phyloP scores from a whole-genome alignment of 179 eudicot species.

The Silene coronaria region DNA sequence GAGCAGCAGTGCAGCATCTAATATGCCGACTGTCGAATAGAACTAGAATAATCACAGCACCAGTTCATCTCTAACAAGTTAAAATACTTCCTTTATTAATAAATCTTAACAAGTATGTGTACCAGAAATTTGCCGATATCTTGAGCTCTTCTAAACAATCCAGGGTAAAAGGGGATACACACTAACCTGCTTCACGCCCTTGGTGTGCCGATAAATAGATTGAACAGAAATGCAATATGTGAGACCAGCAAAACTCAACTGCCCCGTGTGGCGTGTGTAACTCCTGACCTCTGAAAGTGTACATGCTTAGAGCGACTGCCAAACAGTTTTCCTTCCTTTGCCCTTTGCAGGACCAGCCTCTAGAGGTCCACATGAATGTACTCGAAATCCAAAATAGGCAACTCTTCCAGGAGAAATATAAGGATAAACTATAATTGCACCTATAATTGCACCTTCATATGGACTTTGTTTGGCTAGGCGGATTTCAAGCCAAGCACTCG shows the following conservation, averaged over 20 bases:
- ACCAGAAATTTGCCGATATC: background rate
- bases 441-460: slow-evolving; percentile 1
- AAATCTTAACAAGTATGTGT: background rate
- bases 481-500: background rate
- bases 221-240: background rate
- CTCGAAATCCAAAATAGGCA: background rate
- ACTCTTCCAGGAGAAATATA: background rate
- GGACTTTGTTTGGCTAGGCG: slow-evolving; percentile 2
- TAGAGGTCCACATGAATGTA: background rate
- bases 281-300: background rate
- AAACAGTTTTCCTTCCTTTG: background rate
- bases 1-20: background rate
- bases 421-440: background rate
- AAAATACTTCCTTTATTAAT: background rate
- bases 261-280: background rate
- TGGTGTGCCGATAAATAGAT: background rate
- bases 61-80: background rate
- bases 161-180: background rate
- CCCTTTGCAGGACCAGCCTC: background rate
- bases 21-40: background rate
- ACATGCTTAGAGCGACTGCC: background rate
- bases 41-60: background rate
- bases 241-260: background rate
- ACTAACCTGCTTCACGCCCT: slow-evolving; percentile 4
- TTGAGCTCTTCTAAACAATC: background rate